Evolutionary conservation across 176 grass and related monocot genomes (phyloP).

Genomic region (Stipa capillata): DNA sequence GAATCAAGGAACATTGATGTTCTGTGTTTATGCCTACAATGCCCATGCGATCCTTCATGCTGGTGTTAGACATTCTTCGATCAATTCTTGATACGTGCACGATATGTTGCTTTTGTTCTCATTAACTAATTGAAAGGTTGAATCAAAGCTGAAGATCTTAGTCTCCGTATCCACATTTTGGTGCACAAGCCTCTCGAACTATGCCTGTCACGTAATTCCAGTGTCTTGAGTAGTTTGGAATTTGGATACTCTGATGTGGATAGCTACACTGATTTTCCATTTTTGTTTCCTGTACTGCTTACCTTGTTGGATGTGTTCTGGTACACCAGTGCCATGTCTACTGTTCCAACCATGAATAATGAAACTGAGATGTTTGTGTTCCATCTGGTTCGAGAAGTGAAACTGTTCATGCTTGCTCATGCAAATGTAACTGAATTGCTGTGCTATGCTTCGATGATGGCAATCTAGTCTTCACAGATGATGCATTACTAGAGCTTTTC

Average conservation of each 20-base stretch:
- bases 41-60: background rate
- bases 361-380: background rate
- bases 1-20: background rate
- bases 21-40: slow-evolving; percentile 3
- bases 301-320: background rate
- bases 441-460: background rate
- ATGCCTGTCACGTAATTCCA: background rate
- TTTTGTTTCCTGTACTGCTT: background rate
- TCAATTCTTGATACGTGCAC: background rate
- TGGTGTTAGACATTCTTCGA: background rate
- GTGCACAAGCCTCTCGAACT: background rate
- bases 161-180: background rate
- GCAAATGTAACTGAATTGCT: background rate
- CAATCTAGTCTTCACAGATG: background rate
- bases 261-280: background rate
- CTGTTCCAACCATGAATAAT: slow-evolving; percentile 21
- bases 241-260: background rate
- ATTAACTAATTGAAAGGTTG: slow-evolving; percentile 1
- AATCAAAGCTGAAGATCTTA: slow-evolving; percentile 18
- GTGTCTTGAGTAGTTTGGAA: slow-evolving; percentile 3
- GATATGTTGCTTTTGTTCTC: slow-evolving; percentile 1
- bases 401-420: background rate
- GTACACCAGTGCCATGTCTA: background rate
- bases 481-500: background rate
- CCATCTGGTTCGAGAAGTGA: background rate